These are phyloP conservation scores for Chaetomium fimeti DNA, from an alignment of 495 filamentous ascomycete species.

Conservation along the genomic window DNA sequence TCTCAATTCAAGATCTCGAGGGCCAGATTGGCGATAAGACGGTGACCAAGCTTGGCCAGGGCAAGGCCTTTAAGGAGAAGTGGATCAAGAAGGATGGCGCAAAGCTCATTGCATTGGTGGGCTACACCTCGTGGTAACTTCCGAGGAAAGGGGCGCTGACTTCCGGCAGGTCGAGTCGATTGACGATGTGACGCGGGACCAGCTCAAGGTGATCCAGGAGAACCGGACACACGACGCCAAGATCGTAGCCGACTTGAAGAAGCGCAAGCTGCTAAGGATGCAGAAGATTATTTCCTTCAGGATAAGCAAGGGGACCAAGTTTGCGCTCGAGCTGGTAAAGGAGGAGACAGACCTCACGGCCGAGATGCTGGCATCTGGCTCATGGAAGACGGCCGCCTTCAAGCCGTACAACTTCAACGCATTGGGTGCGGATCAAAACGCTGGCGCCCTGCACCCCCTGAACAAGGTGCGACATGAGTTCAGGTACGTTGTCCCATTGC, in stretches of 20 bases:
- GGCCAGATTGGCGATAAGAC: constrained; percentile 73
- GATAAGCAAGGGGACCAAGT: constrained; percentile 82
- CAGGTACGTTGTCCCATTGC: constrained; percentile 27
- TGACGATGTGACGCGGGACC: constrained; percentile 71
- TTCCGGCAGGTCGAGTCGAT: constrained; percentile 61
- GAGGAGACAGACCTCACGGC: constrained; percentile 94
- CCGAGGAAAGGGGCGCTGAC: constrained; percentile 8
- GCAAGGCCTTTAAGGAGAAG: constrained; percentile 92
- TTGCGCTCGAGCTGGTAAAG: constrained; percentile 76
- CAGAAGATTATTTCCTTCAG: constrained; percentile 83
- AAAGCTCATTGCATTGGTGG: constrained; percentile 31
- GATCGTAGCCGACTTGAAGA: constrained; percentile 74
- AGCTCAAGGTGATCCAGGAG: constrained; percentile 66
- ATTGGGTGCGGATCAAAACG: constrained; percentile 70
- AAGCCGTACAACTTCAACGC: constrained; percentile 99
- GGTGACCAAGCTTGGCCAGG: constrained; percentile 86
- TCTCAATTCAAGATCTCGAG: constrained; percentile 76
- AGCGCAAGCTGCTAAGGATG: constrained; percentile 78
- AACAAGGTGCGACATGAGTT: constrained; percentile 94
- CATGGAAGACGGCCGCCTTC: constrained; percentile 82
- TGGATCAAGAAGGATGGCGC: constrained; percentile 82
- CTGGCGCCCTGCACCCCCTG: constrained; percentile 89
- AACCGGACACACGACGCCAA: constrained; percentile 70
- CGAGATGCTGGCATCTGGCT: constrained; percentile 80
- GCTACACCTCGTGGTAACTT: background rate